These are phyloP conservation scores for Thalassiosira mediterranea DNA, from an alignment of 352 stramenopile genomes.

Conservation along the genomic window DNA sequence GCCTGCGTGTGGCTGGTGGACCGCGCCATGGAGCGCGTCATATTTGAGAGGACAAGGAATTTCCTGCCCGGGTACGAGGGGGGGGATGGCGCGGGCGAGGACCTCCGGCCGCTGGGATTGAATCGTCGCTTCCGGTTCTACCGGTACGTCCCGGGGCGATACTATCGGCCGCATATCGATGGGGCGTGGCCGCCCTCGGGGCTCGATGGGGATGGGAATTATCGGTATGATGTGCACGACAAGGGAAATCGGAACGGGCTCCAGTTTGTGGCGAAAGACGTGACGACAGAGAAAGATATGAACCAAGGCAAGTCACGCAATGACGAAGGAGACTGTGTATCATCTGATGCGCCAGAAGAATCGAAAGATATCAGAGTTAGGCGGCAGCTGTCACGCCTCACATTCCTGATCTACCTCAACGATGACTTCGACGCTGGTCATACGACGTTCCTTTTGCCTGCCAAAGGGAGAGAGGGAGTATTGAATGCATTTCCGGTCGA, in stretches of 20 bases:
- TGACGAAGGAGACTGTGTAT: neutral
- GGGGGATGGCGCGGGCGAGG: conserved; percentile 2
- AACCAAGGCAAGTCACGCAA: neutral
- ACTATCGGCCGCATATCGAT: conserved; percentile 59
- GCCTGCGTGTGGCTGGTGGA: conserved; percentile 40
- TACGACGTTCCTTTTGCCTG: conserved; percentile 66
- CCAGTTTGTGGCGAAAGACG: conserved; percentile 14
- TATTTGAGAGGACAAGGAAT: conserved; percentile 32
- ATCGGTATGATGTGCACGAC: conserved; percentile 52
- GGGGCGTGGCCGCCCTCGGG: conserved; percentile 55
- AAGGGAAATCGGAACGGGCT: conserved; percentile 41
- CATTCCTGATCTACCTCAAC: conserved; percentile 78
- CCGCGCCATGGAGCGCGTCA: conserved; percentile 23
- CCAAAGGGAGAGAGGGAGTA: conserved; percentile 20
- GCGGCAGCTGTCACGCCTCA: conserved; percentile 59
- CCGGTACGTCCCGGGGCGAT: conserved; percentile 43
- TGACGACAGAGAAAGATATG: neutral
- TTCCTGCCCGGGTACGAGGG: conserved; percentile 28
- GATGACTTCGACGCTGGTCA: conserved; percentile 76
- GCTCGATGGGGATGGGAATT: conserved; percentile 38
- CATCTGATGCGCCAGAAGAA: too few relatives aligned
- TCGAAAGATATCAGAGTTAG: neutral
- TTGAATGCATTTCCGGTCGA: conserved; percentile 62
- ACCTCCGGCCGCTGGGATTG: conserved; percentile 38
- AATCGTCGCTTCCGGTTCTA: conserved; percentile 62